phyloP scores from a whole-genome alignment of 805 yeast genomes.

The Candida adriatica region DNA sequence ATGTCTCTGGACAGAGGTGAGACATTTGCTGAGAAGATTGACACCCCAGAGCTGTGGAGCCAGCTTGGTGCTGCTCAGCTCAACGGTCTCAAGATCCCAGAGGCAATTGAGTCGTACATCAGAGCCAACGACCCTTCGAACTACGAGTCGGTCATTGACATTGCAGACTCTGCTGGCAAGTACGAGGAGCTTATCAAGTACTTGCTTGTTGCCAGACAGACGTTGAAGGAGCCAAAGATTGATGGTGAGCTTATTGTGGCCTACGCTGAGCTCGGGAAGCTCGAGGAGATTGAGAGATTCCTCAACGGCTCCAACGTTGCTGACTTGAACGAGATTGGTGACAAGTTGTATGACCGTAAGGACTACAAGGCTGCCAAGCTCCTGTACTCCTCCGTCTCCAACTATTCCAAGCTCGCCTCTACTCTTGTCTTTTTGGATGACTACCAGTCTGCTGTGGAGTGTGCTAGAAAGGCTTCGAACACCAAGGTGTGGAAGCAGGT shows the following conservation, averaged over 20 bases:
- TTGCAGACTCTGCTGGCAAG: slow-evolving; percentile 92
- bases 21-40: slow-evolving; percentile 84
- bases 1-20: slow-evolving; percentile 95
- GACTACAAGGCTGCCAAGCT: slow-evolving; percentile 92
- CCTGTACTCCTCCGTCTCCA: slow-evolving; percentile 77
- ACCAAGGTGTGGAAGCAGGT: slow-evolving; percentile 96
- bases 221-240: slow-evolving; percentile 83
- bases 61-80: slow-evolving; percentile 94
- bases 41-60: slow-evolving; percentile 84
- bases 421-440: slow-evolving; percentile 88
- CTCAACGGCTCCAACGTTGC: slow-evolving; percentile 89
- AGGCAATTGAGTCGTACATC: slow-evolving; percentile 86
- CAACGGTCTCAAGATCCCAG: slow-evolving; percentile 86
- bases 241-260: slow-evolving; percentile 90
- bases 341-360: slow-evolving; percentile 69
- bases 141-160: slow-evolving; percentile 86
- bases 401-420: slow-evolving; percentile 94
- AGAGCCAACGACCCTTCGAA: slow-evolving; percentile 88
- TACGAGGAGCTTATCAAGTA: slow-evolving; percentile 87
- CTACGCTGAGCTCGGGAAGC: slow-evolving; percentile 71
- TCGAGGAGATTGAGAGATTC: slow-evolving; percentile 77
- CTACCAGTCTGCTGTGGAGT: slow-evolving; percentile 95
- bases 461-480: slow-evolving; percentile 97
- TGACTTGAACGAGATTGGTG: slow-evolving; percentile 87
- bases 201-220: slow-evolving; percentile 85